Evolutionary conservation across 2,329 filamentous ascomycete genomes (phyloP), one percentile per base, ranked within the genome.

Genomic region (Diaporthe helianthi): DNA sequence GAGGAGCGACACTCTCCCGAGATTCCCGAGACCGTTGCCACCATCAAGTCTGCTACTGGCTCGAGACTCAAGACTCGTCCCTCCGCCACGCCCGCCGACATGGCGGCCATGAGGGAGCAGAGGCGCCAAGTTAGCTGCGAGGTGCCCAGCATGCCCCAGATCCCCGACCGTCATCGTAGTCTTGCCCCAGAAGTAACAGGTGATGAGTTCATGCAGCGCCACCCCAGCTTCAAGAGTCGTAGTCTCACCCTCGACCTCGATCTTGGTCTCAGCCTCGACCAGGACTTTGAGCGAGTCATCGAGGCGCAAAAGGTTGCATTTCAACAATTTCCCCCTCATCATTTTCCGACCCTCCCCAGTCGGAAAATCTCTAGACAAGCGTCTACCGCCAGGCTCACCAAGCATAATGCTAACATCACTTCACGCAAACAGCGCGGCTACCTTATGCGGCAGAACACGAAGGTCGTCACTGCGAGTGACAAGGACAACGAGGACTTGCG

Each of bases 361-460:
- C 65, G 73, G 66, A 44, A 55, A 24, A 44, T 66, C 3, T 74
- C 77, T 73, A 82, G 83, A 84, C 84, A 85, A 85, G 82, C 77
- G 82, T 84, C 83, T 79, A 73, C 75, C 64, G 67, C 72, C 65
- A 67, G 51, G 31, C 69, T 64, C 38, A 53, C 49, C 19, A 65
- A 44, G 22, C 72, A 72, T 49, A 71, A 70, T 73, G 86, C 91
- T 93, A 90, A 93, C 86, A 77, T 83, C 76, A 85, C 80, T 77
- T 76, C 82, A 75, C 84, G 80, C 74, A 86, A 85, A 89, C 92
- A 98, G 94, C 94, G 97, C 84, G 96, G 96, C 68, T 99, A 99
- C 78, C 86, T 98, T 54, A 99, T 98, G 95, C 90, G 96, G 76
- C 95, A 99, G 76, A 99, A 98, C 81, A 98, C 95, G 4, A 98